Base-by-base conservation (phyloP, 202 grass and related monocot species). In the Zizania palustris region DNA sequence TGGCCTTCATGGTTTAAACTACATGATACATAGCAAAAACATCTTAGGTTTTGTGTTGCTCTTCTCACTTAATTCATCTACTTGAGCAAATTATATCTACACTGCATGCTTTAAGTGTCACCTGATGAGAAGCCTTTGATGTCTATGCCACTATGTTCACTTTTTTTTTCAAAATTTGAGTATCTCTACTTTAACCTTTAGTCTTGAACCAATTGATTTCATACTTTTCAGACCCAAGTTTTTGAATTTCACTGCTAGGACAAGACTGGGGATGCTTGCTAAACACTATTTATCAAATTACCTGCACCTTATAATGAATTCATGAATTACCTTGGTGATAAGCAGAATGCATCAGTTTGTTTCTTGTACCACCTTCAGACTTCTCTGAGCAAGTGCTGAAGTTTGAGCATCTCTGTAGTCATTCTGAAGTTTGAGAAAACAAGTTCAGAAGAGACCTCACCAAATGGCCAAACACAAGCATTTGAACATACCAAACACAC, bases 401-500 rank as follows among this genome's bases (percentile, higher is more conserved):
- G 80, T 92, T 99, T 99, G 46, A 95, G 96, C 79, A 99, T 96
- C 66, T 92, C 96, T 82, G 96, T 92, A 58, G 87, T 99, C 36
- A 83, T 99, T 80, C 78, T 95, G 59, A 90, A 78, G 82, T 99
- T 99, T 85, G 77, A 90, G 76, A 89, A 90, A 64, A 79, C 90
- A 74, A 91, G 72, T 77, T 82, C 86, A 55, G 87, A 88, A 59
- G 82, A 72, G 22, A 82, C 63, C 85, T 95, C 75, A 18, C 39
- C 68, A 60, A 88, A 78, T 83, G 63, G 67, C 53, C 54, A 63
- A 74, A 57, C 44, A 6, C 73, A 89, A 85, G 62, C 81, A 20
- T 44, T 51, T 21, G 82, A 93, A 28, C 28, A 28, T 28, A 28
- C 28, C 28, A 0, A 28, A 83, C 76, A 72, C 51, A 21, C 68